Evolutionary conservation across 192 early-diverging fungal genomes (phyloP).

Genomic region (Diversispora epigaea): DNA sequence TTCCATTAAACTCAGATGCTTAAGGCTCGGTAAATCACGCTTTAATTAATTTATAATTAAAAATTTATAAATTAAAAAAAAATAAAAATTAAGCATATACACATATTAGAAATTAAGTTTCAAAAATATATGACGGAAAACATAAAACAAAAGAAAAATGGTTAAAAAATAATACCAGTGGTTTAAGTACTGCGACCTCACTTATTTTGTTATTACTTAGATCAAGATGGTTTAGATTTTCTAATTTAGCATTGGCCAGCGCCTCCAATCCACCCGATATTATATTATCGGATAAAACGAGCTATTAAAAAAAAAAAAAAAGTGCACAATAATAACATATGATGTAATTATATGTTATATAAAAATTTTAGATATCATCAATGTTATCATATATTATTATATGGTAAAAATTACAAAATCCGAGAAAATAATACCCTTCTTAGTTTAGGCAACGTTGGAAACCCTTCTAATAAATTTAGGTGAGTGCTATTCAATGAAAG

Average conservation of each 20-base stretch:
- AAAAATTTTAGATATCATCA: too few species aligned
- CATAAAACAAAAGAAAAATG: background rate
- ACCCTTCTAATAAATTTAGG: constrained; percentile 25
- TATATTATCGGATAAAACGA: constrained; percentile 44
- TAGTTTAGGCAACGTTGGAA: constrained; percentile 31
- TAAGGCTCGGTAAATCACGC: constrained; percentile 36
- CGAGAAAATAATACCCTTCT: constrained; percentile 17
- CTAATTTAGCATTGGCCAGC: constrained; percentile 41
- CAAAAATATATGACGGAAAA: too few species aligned
- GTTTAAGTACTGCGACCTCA: constrained; percentile 34
- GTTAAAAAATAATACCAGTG: constrained; percentile 36
- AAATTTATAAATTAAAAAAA: background rate
- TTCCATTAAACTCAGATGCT: constrained; percentile 40
- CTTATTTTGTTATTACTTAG: constrained; percentile 43
- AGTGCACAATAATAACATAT: background rate
- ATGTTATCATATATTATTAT: background rate
- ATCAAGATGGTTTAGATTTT: constrained; percentile 41
- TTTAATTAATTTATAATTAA: constrained; percentile 10
- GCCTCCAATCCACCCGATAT: constrained; percentile 42
- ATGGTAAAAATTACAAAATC: background rate
- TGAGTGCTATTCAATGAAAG: constrained; percentile 23
- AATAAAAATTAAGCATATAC: background rate
- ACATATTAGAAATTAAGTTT: background rate
- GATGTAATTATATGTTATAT: background rate
- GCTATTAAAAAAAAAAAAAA: constrained; percentile 29